Base-by-base conservation (phyloP, 352 stramenopile species). In the Phytopythium kandeliae region DNA sequence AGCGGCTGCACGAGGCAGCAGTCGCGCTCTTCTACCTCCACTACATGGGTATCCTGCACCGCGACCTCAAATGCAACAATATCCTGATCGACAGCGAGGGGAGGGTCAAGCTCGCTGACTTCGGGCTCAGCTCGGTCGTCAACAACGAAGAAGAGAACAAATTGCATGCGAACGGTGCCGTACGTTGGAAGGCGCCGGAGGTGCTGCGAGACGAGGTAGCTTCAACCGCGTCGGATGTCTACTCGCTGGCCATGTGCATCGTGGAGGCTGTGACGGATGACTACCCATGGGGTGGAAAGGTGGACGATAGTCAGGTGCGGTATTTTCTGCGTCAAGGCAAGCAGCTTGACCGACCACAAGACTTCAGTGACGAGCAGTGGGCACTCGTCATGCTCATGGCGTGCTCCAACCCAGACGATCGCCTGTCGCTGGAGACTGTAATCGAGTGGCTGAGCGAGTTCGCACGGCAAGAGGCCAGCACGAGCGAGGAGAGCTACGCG, bases 161-260 rank as follows among this genome's bases (percentile, higher is more conserved):
- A 0, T 16, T 48, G 4, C 35, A 35, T 3, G 48, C 48, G 19
- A 22, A 34, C 3, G n/a, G n/a, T n/a, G n/a, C n/a, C n/a, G n/a
- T n/a, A n/a, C 41, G 37, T 10, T 57, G 41, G 51, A 37, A 45
- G 22, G 51, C 51, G 19, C 51, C 51, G 3, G 51, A 57, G 30
- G 34, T 31, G 22, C 43, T 57, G 15, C 9, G n/a, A 8, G 22
- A 13, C 10, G 41, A 42, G 9, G 26, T 9, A 3, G 31, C 38
- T 3, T 45, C 41, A 1, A 46, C n/a, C 16, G 19, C 25, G 30
- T 22, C 30, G 2, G 51, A 50, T 15, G 38, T 57, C 19, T 57
- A 26, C 26, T 49, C 51, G 16, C 33, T 48, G n/a, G 38, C 26
- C 28, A 49, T 49, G 37, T 21, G 15, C 9, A 19, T 56, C n/a